A percentile compares a stretch with the other conserved stretches of the same genome.
Evolutionary conservation across 2,329 filamentous ascomycete genomes (phyloP).

Genomic region (Parascedosporium putredinis): DNA sequence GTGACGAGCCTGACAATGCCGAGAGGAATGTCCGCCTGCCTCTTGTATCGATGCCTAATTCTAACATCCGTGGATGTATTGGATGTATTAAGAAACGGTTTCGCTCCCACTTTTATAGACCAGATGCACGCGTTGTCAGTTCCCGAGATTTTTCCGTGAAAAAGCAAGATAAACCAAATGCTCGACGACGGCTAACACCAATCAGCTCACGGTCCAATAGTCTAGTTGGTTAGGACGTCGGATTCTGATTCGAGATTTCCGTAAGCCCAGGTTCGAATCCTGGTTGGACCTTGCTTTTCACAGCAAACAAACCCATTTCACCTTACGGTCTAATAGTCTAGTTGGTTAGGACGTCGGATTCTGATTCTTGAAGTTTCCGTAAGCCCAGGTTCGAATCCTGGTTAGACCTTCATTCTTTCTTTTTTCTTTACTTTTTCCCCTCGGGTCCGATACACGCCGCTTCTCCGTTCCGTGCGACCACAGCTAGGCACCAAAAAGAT

Average conservation of each 20-base stretch:
- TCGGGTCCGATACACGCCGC: too few species aligned
- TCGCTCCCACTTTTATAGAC: too few species aligned
- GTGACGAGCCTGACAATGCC: too few species aligned
- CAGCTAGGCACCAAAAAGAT: too few species aligned
- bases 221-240: constrained; percentile 4
- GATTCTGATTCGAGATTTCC: constrained; percentile 1
- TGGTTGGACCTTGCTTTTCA: not conserved
- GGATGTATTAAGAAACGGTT: too few species aligned
- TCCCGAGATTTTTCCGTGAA: not conserved
- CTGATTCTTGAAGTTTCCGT: not conserved
- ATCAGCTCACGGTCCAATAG: not conserved
- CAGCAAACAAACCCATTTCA: too few species aligned
- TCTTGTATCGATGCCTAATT: too few species aligned
- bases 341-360: not conserved
- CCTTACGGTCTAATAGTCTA: not conserved
- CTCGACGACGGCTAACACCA: not conserved
- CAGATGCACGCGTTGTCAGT: too few species aligned
- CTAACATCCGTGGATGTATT: too few species aligned
- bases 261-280: constrained; percentile 4
- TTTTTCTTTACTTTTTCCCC: not conserved
- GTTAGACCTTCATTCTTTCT: not conserved
- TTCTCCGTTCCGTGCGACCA: too few species aligned
- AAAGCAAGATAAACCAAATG: not conserved
- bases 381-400: not conserved
- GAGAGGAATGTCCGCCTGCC: too few species aligned